A percentile compares a stretch with the other conserved stretches of the same genome.
Conservation (phyloP, 768 basidiomycete species). For the Pleurotus sapidus region DNA sequence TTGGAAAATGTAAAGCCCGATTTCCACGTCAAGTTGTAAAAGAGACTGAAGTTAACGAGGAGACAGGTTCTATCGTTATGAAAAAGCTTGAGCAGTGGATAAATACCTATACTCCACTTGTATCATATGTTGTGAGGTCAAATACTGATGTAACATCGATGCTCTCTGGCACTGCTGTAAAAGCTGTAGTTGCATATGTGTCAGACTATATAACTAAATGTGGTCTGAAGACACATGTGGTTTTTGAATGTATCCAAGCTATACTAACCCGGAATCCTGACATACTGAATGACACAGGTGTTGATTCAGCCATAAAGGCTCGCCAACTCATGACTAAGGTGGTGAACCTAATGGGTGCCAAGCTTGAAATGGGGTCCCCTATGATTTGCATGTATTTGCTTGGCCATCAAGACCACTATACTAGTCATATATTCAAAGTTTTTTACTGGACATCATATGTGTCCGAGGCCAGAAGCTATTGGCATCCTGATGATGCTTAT, state of each 20-base stretch:
- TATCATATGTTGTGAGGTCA: constrained; percentile 24
- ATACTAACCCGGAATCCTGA: constrained; percentile 13
- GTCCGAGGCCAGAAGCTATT: constrained; percentile 10
- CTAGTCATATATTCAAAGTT: constrained; percentile 15
- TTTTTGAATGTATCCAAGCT: constrained; percentile 11
- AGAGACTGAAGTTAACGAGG: constrained; percentile 19
- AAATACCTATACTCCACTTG: constrained; percentile 21
- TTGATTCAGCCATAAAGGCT: constrained; percentile 11
- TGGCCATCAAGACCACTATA: constrained; percentile 27
- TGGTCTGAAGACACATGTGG: constrained; percentile 25
- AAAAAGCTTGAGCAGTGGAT: constrained; percentile 26
- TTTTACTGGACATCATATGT: constrained; percentile 14
- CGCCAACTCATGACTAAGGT: constrained; percentile 22
- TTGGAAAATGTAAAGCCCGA: constrained; percentile 17
- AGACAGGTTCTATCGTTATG: constrained; percentile 19
- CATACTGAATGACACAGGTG: background rate
- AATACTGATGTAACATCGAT: constrained; percentile 30
- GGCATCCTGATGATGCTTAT: constrained; percentile 8
- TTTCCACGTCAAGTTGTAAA: constrained; percentile 20
- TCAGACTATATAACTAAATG: constrained; percentile 26
- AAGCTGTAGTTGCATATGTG: constrained; percentile 30
- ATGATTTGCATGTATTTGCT: constrained; percentile 22
- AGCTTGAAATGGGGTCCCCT: constrained; percentile 26
- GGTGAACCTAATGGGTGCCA: constrained; percentile 23
- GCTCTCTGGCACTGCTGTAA: constrained; percentile 29